These are phyloP conservation scores for Wickerhamiella domercqiae DNA, from an alignment of 805 yeast species.

Conservation along the genomic window DNA sequence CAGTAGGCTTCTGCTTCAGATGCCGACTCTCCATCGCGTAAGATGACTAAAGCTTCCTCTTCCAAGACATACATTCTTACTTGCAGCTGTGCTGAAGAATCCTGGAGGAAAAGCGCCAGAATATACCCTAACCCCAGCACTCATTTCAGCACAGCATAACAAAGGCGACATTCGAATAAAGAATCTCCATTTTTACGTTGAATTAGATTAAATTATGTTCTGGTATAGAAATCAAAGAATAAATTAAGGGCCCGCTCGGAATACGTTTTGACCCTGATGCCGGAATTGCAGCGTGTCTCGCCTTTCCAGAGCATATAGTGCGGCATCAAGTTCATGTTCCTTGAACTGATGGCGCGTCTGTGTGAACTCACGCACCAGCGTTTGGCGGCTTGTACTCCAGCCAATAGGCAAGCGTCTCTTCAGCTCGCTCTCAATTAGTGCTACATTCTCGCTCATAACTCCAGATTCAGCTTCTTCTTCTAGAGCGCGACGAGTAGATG, in stretches of 20 bases:
- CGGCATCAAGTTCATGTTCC: slow-evolving; percentile 46
- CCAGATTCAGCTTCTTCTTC: slow-evolving; percentile 36
- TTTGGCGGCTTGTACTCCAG: slow-evolving; percentile 81
- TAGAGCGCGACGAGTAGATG: slow-evolving; percentile 96
- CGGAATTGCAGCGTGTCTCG: slow-evolving; percentile 79
- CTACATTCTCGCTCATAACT: slow-evolving; percentile 44
- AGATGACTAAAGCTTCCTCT: too few species aligned
- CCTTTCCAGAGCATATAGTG: slow-evolving; percentile 65
- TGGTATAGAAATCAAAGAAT: neutral
- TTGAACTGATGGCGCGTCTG: slow-evolving; percentile 30
- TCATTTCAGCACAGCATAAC: neutral
- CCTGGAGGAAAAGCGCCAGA: neutral
- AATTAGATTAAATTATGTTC: too few species aligned
- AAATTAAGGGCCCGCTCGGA: slow-evolving; percentile 50
- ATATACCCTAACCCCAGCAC: neutral
- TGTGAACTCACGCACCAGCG: slow-evolving; percentile 63
- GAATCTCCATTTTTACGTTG: too few species aligned
- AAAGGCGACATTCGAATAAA: too few species aligned
- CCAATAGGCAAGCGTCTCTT: slow-evolving; percentile 89
- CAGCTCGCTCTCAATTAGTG: slow-evolving; percentile 66
- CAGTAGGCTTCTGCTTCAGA: slow-evolving; percentile 33
- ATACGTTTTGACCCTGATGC: slow-evolving; percentile 69
- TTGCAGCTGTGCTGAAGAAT: neutral
- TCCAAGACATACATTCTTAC: too few species aligned
- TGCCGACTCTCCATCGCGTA: too few species aligned